phyloP scores from a whole-genome alignment of 139 green algal species.

The Dunaliella sp. region DNA sequence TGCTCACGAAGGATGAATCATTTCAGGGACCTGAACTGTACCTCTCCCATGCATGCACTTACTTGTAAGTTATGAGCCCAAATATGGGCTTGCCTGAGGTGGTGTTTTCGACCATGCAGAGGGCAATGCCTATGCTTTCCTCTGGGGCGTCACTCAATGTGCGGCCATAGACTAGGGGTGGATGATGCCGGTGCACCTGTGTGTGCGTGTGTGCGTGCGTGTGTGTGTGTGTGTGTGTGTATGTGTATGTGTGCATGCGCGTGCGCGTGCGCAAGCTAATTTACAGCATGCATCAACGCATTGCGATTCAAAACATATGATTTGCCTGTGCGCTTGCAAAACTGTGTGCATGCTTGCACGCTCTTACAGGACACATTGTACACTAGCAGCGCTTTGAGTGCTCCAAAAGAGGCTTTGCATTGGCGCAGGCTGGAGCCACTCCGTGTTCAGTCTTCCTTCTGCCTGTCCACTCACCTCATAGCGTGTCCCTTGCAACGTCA shows the following conservation, averaged over 20 bases:
- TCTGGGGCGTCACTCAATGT: conserved; percentile 57
- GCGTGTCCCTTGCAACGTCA: conserved; percentile 33
- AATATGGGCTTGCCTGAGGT: conserved; percentile 36
- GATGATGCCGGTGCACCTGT: conserved; percentile 72
- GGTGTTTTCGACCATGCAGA: conserved; percentile 48
- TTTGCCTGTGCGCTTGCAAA: no score
- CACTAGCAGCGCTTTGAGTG: no score
- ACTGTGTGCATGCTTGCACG: no score
- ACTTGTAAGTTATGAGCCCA: conserved; percentile 64
- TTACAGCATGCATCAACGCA: no score
- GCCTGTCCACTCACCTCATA: no score
- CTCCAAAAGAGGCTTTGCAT: no score
- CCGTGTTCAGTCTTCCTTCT: no score
- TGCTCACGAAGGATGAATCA: no score
- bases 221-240: not conserved
- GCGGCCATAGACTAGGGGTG: conserved; percentile 70
- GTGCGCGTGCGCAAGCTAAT: not conserved
- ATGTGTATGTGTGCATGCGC: not conserved
- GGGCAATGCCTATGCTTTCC: conserved; percentile 52
- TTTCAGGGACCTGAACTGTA: no score
- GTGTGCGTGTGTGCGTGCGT: not conserved
- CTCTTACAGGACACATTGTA: no score
- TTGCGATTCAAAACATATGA: no score
- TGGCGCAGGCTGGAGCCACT: no score
- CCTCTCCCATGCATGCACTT: conserved; percentile 31